Evolutionary conservation across 75 land plant genomes (phyloP), one percentile per base, ranked within the genome.

Genomic region (Chamaecyparis obtusa): DNA sequence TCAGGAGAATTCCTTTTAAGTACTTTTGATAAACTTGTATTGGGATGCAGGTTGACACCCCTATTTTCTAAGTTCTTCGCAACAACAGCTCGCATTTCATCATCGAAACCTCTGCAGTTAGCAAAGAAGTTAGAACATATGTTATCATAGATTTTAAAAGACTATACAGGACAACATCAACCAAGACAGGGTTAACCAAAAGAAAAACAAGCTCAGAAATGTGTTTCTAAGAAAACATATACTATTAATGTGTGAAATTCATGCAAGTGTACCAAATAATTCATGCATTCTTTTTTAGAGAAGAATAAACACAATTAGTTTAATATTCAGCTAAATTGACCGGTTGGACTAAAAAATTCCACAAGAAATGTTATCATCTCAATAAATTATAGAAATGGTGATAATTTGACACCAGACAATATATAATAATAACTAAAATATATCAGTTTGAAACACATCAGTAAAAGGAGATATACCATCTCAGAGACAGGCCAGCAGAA

Each of bases 31-130:
- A 98, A 80, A 76, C 77, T 95, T 87, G 92, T 92, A 32, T 84
- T 64, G 8, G 99, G 96, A 87, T 96, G 99, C 86, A 94, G 74
- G 48, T 90, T 95, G 76, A 98, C 92, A 55, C 97, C 99, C 86
- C 99, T 92, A 79, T 92, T 94, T 90, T 98, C 94, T 88, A 98
- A 91, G 87, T 98, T 96, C 87, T 85, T 92, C 14, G 99, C 96
- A 86, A 96, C 99, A 46, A 91, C 94, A 84, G 93, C 91, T 85
- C 97, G 90, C 99, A 98, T 96, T 90, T 98, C 99, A 88, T 95
- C 95, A 87, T 98, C 99, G 94, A 98, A 96, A 43, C 99, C 99
- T 86, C 99, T 97, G 94, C 41, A 91, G 56, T 41, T 17, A 83
- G 60, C 86, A 55, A 24, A 33, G 16, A 51, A 51, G 16, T 51